These are phyloP conservation scores for Penicillium malachiteum DNA, from an alignment of 495 filamentous ascomycete species.

Conservation along the genomic window DNA sequence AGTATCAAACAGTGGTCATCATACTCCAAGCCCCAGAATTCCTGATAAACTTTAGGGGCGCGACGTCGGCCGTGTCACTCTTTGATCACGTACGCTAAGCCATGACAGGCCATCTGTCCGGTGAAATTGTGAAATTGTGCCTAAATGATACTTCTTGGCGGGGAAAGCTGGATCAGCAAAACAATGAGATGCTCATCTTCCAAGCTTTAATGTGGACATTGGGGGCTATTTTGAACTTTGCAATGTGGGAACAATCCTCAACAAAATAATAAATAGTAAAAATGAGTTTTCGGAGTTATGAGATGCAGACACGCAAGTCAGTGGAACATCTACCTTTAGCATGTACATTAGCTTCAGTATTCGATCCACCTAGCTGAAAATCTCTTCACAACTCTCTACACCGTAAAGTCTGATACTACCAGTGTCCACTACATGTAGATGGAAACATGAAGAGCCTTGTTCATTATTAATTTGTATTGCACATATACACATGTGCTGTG, in stretches of 20 bases:
- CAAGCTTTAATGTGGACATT: too few relatives aligned
- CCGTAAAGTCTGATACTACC: not conserved
- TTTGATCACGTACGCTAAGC: slow-evolving; percentile 10
- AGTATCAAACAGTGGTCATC: not conserved
- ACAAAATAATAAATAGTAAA: too few relatives aligned
- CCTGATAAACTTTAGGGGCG: slow-evolving; percentile 6
- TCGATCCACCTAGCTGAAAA: slow-evolving; percentile 1
- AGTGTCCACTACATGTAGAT: not conserved
- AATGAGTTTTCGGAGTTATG: not conserved
- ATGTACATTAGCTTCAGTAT: not conserved
- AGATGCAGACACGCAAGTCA: slow-evolving; percentile 4
- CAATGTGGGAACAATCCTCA: too few relatives aligned
- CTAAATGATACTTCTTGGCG: too few relatives aligned
- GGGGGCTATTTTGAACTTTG: too few relatives aligned
- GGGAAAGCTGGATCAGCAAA: too few relatives aligned
- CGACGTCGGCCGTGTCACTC: not conserved
- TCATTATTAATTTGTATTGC: not conserved
- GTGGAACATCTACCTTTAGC: not conserved
- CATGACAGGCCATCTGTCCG: slow-evolving; percentile 16
- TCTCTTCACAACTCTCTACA: not conserved
- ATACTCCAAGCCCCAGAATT: not conserved
- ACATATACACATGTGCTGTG: not conserved
- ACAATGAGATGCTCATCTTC: too few relatives aligned
- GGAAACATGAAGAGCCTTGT: not conserved
- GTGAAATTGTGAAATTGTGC: not conserved